Evolutionary conservation across 768 basidiomycete species (phyloP).

Genomic region (Pleurotus citrinopileatus): DNA sequence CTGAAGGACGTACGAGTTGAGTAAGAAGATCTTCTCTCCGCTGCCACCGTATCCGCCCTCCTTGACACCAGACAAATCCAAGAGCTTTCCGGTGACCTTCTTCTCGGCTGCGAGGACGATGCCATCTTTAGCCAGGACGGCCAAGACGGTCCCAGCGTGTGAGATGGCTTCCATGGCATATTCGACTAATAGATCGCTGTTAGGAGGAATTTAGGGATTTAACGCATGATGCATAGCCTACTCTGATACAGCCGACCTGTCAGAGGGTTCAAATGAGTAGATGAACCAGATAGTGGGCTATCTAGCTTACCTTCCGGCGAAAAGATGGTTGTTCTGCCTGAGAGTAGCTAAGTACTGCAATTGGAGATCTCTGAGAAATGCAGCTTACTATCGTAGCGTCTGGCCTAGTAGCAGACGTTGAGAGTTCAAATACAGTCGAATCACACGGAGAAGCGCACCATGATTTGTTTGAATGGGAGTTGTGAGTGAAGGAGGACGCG

Average conservation of each 20-base stretch:
- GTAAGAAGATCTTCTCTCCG: slow-evolving; percentile 95
- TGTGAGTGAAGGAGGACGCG: neutral
- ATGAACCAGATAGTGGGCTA: slow-evolving; percentile 2
- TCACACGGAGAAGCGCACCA: slow-evolving; percentile 36
- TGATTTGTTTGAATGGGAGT: slow-evolving; percentile 23
- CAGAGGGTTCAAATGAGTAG: slow-evolving; percentile 14
- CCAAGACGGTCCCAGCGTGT: slow-evolving; percentile 91
- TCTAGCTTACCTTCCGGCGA: slow-evolving; percentile 83
- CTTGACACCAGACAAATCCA: slow-evolving; percentile 85
- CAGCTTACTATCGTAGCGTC: slow-evolving; percentile 90
- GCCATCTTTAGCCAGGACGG: slow-evolving; percentile 86
- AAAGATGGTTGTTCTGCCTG: slow-evolving; percentile 96
- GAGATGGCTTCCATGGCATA: slow-evolving; percentile 99
- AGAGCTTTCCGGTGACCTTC: slow-evolving; percentile 96
- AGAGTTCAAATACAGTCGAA: slow-evolving; percentile 4
- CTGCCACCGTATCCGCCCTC: slow-evolving; percentile 92
- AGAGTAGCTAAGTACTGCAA: slow-evolving; percentile 18
- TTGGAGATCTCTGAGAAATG: slow-evolving; percentile 4
- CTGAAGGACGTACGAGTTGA: slow-evolving; percentile 71
- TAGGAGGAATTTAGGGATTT: neutral
- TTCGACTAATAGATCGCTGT: slow-evolving; percentile 62
- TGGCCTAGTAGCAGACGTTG: slow-evolving; percentile 49
- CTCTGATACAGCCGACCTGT: slow-evolving; percentile 97
- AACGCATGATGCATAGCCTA: slow-evolving; percentile 35
- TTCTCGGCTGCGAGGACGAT: slow-evolving; percentile 94